Base-by-base conservation (phyloP, 371 early-diverging fungal genomes). In the Dinochytrium kinnereticum region DNA sequence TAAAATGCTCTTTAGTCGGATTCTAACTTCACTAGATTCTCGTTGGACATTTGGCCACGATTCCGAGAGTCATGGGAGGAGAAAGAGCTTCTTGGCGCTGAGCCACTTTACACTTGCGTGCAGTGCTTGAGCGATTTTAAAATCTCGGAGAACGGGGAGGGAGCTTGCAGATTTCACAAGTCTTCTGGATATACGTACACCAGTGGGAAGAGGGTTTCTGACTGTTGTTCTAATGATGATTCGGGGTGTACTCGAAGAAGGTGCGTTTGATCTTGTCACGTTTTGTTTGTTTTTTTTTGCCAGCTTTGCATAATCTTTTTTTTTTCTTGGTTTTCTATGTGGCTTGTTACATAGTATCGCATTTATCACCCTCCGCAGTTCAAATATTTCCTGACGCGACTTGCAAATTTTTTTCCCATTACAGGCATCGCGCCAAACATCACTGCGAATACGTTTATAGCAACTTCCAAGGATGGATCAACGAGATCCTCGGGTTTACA, bases 371-470 rank as follows among this genome's bases (percentile, higher is more conserved):
- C n/a, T n/a, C n/a, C n/a, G n/a, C n/a, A n/a, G n/a, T n/a, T n/a
- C n/a, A n/a, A n/a, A n/a, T 44, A 44, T 44, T 44, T 44, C 49
- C 49, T 10, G 49, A 13, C 10, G 49, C 49, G 49, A 10, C 49
- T 44, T 44, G 10, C 49, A 44, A 13, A 44, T 13, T 44, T 21
- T 44, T 10, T 44, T 44, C 21, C 21, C 77, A 64, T 31, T 74
- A 73, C n/a, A 71, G 49, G 55, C 87, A 86, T 73, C 77, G 82
- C 0, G 21, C 74, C 3, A 64, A 65, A 15, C 83, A 85, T 57
- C 87, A 86, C 64, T 81, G 80, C 66, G 82, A 85, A 0, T 85
- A 82, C 64, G 79, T 77, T 10, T 86, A 85, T 66, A 73, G 71
- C 13, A 53, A 53, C n/a, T 84, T 80, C 68, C 81, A 70, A 68